These are phyloP conservation scores for Harringtonia lauricola DNA, from an alignment of 2,329 filamentous ascomycete species.

Conservation along the genomic window DNA sequence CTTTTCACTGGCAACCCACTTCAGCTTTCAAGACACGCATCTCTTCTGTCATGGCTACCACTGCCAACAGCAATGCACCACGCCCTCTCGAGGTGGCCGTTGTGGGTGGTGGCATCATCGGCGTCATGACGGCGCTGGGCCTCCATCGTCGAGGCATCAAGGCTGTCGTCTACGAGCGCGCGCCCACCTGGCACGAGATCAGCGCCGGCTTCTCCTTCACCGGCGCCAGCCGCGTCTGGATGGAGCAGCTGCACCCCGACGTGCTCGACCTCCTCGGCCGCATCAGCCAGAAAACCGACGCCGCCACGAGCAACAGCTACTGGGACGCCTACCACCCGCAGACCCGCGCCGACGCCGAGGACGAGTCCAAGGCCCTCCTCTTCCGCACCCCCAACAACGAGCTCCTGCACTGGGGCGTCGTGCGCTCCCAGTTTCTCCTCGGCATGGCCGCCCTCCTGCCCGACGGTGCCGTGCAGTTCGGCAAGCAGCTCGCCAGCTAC, in stretches of 20 bases:
- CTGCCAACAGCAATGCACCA: not conserved
- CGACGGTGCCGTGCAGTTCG: not conserved
- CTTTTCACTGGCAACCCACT: not conserved
- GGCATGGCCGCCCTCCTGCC: not conserved
- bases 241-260: not conserved
- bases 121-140: not conserved
- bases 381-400: not conserved
- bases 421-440: not conserved
- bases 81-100: not conserved
- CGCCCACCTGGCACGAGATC: not conserved
- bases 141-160: not conserved
- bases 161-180: not conserved
- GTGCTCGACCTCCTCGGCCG: not conserved
- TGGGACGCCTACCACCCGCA: conserved; percentile 1
- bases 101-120: conserved; percentile 2
- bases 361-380: not conserved
- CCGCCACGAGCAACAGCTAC: not conserved
- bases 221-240: not conserved
- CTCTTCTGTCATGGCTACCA: not conserved
- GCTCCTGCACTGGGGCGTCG: not conserved
- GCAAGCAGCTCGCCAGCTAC: conserved; percentile 3
- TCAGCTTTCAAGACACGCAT: too few species aligned
- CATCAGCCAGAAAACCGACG: not conserved
- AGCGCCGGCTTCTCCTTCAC: conserved; percentile 1
- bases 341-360: not conserved